Base-by-base conservation (phyloP, 441 rosid species). In the Euphorbia celastroides region DNA sequence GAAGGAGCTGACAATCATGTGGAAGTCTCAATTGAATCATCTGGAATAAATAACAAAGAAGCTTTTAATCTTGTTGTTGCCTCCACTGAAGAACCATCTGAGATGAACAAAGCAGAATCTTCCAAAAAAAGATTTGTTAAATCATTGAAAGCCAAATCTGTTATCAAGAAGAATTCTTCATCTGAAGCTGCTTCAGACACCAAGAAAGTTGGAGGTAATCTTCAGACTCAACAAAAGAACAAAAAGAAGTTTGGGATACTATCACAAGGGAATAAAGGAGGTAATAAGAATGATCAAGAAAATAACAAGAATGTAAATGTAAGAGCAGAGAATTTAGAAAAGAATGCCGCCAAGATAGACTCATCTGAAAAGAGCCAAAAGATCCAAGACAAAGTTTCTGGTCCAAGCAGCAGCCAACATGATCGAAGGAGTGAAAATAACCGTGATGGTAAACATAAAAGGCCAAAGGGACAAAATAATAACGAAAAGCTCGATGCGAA, bases 101-200 rank as follows among this genome's bases (percentile, higher is more conserved):
- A n/a, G n/a, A n/a, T n/a, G n/a, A n/a, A n/a, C n/a, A 38, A 75
- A 64, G 73, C 71, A 44, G 75, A 76, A 62, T 23, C 84, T 62
- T 64, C 85, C 52, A 61, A 67, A 66, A 79, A 68, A 50, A 70
- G 75, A 79, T 68, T 64, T 19, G 66, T 74, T 36, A 75, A 71
- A 54, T 70, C 70, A 64, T 51, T 73, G 70, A 85, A 55, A 72
- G 79, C 70, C 19, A 82, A 65, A 60, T 62, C 83, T 46, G 78
- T 71, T 65, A 71, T 73, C 23, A 73, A 52, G 31, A 86, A 89
- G 71, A 75, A 81, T 52, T 5, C 74, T 68, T 41, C 74, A 51
- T 73, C 72, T 28, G 75, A 70, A 26, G 70, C 48, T 31, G 58
- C 65, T 56, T 70, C 62, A 66, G 74, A 75, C 62, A 61, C 55